Base-by-base conservation (phyloP, 495 filamentous ascomycete genomes). In the Podospora pseudoanserina region DNA sequence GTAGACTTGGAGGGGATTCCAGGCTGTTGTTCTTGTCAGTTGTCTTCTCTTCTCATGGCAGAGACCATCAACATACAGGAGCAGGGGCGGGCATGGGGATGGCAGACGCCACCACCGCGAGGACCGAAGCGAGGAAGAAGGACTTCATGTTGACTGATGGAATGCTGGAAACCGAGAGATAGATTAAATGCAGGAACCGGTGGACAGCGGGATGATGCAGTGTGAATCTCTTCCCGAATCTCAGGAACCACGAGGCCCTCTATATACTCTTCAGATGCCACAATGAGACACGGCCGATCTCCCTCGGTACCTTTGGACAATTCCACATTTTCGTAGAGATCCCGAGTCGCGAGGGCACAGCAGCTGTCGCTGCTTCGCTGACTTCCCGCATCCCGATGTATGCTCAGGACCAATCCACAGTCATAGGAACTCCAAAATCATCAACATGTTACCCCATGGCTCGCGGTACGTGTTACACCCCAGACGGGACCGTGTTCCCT, bases 1-100 rank as follows among this genome's bases (percentile, higher is more conserved):
- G 79, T 75, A 0, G 84, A 70, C 1, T 79, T 72, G 1, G 84
- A 79, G 0, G 90, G 90, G 63, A 92, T 86, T 58, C 85, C 85
- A 16, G 89, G 88, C 80, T 82, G 39, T 65, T 49, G 39, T 49
- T 49, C 9, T 9, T 49, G 39, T 49, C 13, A 49, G 3, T 26
- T 49, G 13, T 16, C n/a, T 34, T 63, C 5, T 26, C 7, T 0
- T 15, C 3, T 2, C 26, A 55, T 73, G 15, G 69, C 53, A 49
- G 39, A 49, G 15, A 23, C 23, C 23, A 23, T 23, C 23, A 1
- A 32, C 60, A 49, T 49, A 49, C 39, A 49, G 39, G 39, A 49
- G 63, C 19, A 6, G 78, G 78, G 61, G 74, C 75, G 56, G 79
- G 77, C 61, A 66, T 67, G n/a, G 74, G 72, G 27, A 68, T 44